Percentiles rank a stretch among this genome's conserved stretches.
phyloP scores from a whole-genome alignment of 495 filamentous ascomycete species.

The Pseudoneurospora amorphoporcata region DNA sequence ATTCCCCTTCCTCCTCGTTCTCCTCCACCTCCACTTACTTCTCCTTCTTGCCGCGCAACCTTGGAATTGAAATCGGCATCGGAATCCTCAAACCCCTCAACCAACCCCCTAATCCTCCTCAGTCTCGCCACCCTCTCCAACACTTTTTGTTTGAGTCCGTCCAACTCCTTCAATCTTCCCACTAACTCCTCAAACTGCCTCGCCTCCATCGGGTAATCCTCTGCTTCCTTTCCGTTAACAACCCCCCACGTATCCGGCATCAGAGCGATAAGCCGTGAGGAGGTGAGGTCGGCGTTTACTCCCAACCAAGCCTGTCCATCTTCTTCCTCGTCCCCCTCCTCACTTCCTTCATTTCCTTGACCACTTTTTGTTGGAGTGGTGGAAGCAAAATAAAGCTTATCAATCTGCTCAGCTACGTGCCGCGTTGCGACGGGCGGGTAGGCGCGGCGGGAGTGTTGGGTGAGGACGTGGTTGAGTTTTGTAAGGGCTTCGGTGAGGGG shows the following conservation, averaged over 20 bases:
- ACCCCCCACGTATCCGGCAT: too few species aligned
- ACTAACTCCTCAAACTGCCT: constrained; percentile 45
- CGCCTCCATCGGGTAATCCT: constrained; percentile 24
- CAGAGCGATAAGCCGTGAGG: background rate
- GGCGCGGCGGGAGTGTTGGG: constrained; percentile 58
- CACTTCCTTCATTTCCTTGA: constrained; percentile 36
- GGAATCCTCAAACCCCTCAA: constrained; percentile 42
- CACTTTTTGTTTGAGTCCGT: constrained; percentile 41
- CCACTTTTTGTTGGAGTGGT: constrained; percentile 21
- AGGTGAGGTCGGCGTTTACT: constrained; percentile 34
- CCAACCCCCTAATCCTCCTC: constrained; percentile 43
- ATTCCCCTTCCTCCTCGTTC: constrained; percentile 5
- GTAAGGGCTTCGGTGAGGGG: constrained; percentile 33
- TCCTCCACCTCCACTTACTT: background rate
- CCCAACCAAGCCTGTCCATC: constrained; percentile 36
- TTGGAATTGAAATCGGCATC: background rate
- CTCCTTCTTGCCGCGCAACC: too few species aligned
- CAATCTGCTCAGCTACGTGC: constrained; percentile 75
- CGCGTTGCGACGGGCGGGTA: constrained; percentile 67
- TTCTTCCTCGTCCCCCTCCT: constrained; percentile 29
- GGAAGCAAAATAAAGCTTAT: constrained; percentile 54
- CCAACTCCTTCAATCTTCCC: constrained; percentile 39
- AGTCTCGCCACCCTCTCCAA: constrained; percentile 47
- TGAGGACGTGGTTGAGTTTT: constrained; percentile 54
- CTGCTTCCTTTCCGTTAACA: constrained; percentile 6